Conservation (phyloP, 805 yeast genomes). For the Wickerhamomyces alni region DNA sequence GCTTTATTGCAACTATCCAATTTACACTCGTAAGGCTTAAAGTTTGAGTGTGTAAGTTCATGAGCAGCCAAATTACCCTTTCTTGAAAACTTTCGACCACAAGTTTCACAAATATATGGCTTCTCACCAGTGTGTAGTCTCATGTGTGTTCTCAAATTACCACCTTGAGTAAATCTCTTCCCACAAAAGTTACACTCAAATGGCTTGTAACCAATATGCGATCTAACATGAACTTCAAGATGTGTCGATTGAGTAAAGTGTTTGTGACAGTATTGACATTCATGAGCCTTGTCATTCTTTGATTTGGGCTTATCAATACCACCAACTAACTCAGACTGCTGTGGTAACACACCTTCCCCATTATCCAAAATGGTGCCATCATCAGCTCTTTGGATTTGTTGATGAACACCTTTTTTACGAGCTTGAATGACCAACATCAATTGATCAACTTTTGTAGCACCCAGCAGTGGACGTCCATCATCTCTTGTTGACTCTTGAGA, state of each 20-base stretch:
- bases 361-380: conserved; percentile 66
- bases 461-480: conserved; percentile 66
- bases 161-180: conserved; percentile 84
- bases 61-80: conserved; percentile 93
- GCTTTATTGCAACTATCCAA: conserved; percentile 78
- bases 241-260: conserved; percentile 87
- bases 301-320: conserved; percentile 64
- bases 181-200: conserved; percentile 74
- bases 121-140: conserved; percentile 89
- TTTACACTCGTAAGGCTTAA: conserved; percentile 73
- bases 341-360: conserved; percentile 44
- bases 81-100: conserved; percentile 75
- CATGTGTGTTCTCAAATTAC: conserved; percentile 79
- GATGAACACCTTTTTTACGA: conserved; percentile 67
- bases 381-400: conserved; percentile 54
- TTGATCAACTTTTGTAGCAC: conserved; percentile 87
- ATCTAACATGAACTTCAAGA: conserved; percentile 80
- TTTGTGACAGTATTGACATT: conserved; percentile 74
- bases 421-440: conserved; percentile 90
- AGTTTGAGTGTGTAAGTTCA: conserved; percentile 69
- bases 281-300: conserved; percentile 47
- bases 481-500: conserved; percentile 46
- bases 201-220: conserved; percentile 85
- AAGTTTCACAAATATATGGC: conserved; percentile 75
- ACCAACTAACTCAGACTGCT: conserved; percentile 64